Percentiles rank a stretch among this genome's conserved stretches.
phyloP scores from a whole-genome alignment of 2,329 filamentous ascomycete species.

The Harringtonia aguacate region DNA sequence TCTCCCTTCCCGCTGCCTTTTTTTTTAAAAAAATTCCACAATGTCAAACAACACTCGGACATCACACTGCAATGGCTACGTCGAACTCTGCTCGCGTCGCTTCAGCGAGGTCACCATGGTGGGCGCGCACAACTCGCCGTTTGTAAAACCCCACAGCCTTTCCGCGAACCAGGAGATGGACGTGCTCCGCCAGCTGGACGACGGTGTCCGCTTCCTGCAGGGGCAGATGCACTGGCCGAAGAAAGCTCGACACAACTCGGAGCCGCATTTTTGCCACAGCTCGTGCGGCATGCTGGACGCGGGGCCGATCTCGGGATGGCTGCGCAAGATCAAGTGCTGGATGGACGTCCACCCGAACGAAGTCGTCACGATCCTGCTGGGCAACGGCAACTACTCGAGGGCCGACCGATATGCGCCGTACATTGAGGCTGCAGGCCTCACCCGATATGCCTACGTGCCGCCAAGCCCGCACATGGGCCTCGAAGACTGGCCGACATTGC shows the following conservation, averaged over 20 bases:
- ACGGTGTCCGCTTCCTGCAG: slow-evolving; percentile 58
- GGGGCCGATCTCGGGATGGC: slow-evolving; percentile 65
- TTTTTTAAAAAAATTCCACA: too few species aligned
- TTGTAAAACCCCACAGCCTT: slow-evolving; percentile 57
- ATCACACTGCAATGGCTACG: slow-evolving; percentile 70
- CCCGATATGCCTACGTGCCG: slow-evolving; percentile 63
- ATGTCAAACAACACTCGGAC: too few species aligned
- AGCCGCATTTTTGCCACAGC: slow-evolving; percentile 73
- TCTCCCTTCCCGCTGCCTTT: too few species aligned
- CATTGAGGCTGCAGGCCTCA: slow-evolving; percentile 62
- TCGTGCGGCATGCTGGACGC: slow-evolving; percentile 72
- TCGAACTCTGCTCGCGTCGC: slow-evolving; percentile 64
- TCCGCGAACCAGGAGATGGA: slow-evolving; percentile 64
- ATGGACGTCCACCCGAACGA: slow-evolving; percentile 70
- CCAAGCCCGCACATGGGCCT: slow-evolving; percentile 58
- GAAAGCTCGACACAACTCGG: slow-evolving; percentile 30
- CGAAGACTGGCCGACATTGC: slow-evolving; percentile 75
- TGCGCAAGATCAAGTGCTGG: slow-evolving; percentile 61
- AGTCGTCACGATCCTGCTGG: slow-evolving; percentile 76
- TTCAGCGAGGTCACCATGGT: slow-evolving; percentile 78
- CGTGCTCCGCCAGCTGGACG: slow-evolving; percentile 64
- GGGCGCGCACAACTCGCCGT: slow-evolving; percentile 72
- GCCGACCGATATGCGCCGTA: slow-evolving; percentile 54
- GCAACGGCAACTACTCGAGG: slow-evolving; percentile 66
- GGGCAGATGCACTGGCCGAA: slow-evolving; percentile 51